phyloP scores from a whole-genome alignment of 1,284 basidiomycete genomes.

The Cryptococcus floricola region DNA sequence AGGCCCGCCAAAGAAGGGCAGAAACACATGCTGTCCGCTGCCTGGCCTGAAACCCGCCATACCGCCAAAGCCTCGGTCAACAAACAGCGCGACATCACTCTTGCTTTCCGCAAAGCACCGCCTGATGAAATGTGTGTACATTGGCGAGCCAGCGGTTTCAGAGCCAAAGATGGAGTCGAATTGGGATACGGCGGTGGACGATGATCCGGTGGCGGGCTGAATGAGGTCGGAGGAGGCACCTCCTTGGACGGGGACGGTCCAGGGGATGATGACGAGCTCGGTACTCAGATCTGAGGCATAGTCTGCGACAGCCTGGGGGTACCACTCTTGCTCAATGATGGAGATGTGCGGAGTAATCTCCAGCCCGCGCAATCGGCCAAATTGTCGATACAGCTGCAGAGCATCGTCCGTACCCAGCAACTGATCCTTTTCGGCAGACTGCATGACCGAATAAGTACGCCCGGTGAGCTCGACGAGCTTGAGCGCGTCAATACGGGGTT shows the following conservation, averaged over 20 bases:
- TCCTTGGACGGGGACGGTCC: slow-evolving; percentile 54
- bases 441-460: slow-evolving; percentile 79
- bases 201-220: slow-evolving; percentile 24
- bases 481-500: slow-evolving; percentile 60
- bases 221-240: slow-evolving; percentile 55
- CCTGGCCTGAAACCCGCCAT: slow-evolving; percentile 30
- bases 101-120: slow-evolving; percentile 63
- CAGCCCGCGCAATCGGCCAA: slow-evolving; percentile 69
- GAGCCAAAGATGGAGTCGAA: slow-evolving; percentile 44
- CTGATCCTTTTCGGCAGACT: slow-evolving; percentile 65
- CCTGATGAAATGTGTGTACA: slow-evolving; percentile 75
- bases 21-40: slow-evolving; percentile 62
- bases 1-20: slow-evolving; percentile 88
- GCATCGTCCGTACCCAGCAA: slow-evolving; percentile 72
- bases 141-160: slow-evolving; percentile 43
- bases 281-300: slow-evolving; percentile 60
- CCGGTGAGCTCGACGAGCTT: slow-evolving; percentile 85
- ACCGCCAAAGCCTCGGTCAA: slow-evolving; percentile 61
- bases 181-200: slow-evolving; percentile 20
- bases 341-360: slow-evolving; percentile 60
- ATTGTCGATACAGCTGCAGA: slow-evolving; percentile 69
- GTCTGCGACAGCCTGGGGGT: slow-evolving; percentile 62
- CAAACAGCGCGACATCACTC: slow-evolving; percentile 72
- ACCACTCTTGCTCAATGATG: slow-evolving; percentile 68
- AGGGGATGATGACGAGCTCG: slow-evolving; percentile 78